Base-by-base conservation (phyloP, 2,329 filamentous ascomycete species). In the Ceratocystis ficicola region DNA sequence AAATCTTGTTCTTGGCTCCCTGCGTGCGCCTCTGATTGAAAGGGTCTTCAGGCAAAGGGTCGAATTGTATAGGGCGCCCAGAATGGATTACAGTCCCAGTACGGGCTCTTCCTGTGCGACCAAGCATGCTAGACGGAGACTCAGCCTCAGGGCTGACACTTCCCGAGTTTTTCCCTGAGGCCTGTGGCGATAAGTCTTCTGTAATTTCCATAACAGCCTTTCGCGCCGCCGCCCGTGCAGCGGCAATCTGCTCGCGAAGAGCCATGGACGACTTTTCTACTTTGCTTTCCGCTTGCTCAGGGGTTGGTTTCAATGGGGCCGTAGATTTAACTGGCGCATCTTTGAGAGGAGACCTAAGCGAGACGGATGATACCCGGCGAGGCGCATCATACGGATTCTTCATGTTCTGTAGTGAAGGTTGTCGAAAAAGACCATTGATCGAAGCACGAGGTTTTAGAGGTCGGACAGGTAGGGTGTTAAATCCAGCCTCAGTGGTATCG, bases 161-260 rank as follows among this genome's bases (percentile, higher is more conserved):
- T 2, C 55, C 55, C 1, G 55, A 59, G 3, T 28, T n/a, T 30
- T 59, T 59, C 1, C 22, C 36, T 15, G 25, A 32, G 17, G 64
- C 1, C 10, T 59, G 28, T 7, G 57, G 68, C 36, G 68, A 64
- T 7, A 46, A 64, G 3, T 61, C 67, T 2, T 68, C 71, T 6
- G 74, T 70, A 6, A 71, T 69, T 59, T 77, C 75, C 57, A 73
- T 75, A 44, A 75, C 72, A 2, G 77, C 77, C 10, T 83, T 85
- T 68, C 85, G 83, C 66, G 84, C 87, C 1, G 90, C 89, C 1
- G 91, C 91, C 73, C 93, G 95, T 0, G 94, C 93, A 71, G 92
- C 93, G 46, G 92, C 90, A 69, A 97, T 96, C 65, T 94, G 92
- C 63, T 96, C 90, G 44, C 94, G 85, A 15, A 99, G 77, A 0